Percentiles rank a stretch among this genome's conserved stretches.
phyloP scores from a whole-genome alignment of 306 rosid species.

The Biancaea sappan region DNA sequence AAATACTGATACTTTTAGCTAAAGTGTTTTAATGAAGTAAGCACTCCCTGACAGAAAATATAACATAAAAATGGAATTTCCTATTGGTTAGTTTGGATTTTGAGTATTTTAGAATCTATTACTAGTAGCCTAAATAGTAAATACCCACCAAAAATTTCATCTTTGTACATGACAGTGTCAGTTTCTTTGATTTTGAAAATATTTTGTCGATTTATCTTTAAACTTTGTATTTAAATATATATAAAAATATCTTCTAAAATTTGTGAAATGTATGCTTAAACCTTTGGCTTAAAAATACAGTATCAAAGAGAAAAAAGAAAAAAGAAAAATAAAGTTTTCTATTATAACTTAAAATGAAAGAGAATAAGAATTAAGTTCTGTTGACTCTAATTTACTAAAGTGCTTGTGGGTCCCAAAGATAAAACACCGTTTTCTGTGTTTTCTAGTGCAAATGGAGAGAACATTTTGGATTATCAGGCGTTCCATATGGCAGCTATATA shows the following conservation, averaged over 20 bases:
- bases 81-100: not conserved
- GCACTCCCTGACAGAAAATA: not conserved
- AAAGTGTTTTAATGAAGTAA: too few species aligned
- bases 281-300: not conserved
- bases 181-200: not conserved
- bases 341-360: slow-evolving; percentile 3
- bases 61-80: not conserved
- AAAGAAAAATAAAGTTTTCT: too few species aligned
- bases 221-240: too few species aligned
- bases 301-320: too few species aligned
- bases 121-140: not conserved
- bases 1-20: not conserved
- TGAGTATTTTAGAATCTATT: not conserved
- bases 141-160: not conserved
- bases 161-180: not conserved
- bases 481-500: slow-evolving; percentile 5
- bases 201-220: not conserved
- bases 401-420: slow-evolving; percentile 28
- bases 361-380: not conserved
- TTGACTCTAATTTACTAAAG: slow-evolving; percentile 6
- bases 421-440: not conserved
- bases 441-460: not conserved
- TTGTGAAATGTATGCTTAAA: not conserved
- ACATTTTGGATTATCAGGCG: not conserved
- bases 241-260: not conserved